Conservation (phyloP, 805 yeast genomes). For the Metschnikowia cerradonensis region DNA sequence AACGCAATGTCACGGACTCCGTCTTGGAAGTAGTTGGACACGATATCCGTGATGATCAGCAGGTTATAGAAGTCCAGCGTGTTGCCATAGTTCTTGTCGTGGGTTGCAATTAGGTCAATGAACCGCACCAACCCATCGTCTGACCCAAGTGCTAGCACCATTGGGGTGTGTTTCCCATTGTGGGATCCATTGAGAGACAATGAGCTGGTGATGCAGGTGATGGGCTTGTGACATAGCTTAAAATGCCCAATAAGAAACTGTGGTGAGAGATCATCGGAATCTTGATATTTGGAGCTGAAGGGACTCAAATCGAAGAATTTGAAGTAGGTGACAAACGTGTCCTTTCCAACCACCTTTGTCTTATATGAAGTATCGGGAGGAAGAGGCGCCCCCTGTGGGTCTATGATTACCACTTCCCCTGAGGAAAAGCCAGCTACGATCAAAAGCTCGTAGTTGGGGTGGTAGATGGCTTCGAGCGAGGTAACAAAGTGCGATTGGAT, state of each 20-base stretch:
- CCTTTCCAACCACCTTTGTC: conserved; percentile 21
- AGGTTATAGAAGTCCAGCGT: conserved; percentile 17
- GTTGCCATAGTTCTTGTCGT: conserved; percentile 25
- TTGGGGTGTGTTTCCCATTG: conserved; percentile 33
- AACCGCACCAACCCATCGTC: conserved; percentile 64
- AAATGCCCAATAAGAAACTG: conserved; percentile 48
- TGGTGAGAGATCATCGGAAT: conserved; percentile 5
- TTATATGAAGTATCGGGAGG: conserved; percentile 8
- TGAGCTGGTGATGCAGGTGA: conserved; percentile 44
- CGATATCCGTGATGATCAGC: conserved; percentile 43
- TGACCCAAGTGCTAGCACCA: conserved; percentile 48
- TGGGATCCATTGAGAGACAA: conserved; percentile 16
- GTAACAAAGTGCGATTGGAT: conserved; percentile 25
- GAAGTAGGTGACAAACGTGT: conserved; percentile 33
- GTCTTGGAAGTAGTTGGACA: conserved; percentile 61
- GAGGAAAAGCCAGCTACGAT: conserved; percentile 38
- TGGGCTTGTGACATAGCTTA: conserved; percentile 55
- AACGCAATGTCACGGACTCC: conserved; percentile 51
- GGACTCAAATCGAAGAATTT: conserved; percentile 35
- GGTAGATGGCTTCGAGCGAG: conserved; percentile 20
- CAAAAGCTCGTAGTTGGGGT: conserved; percentile 38
- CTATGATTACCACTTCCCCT: conserved; percentile 17
- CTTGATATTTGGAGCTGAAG: conserved; percentile 11
- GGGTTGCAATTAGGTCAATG: conserved; percentile 44
- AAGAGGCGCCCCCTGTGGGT: conserved; percentile 12